phyloP scores from a whole-genome alignment of 306 rosid species.

The Gynostemma pentaphyllum region DNA sequence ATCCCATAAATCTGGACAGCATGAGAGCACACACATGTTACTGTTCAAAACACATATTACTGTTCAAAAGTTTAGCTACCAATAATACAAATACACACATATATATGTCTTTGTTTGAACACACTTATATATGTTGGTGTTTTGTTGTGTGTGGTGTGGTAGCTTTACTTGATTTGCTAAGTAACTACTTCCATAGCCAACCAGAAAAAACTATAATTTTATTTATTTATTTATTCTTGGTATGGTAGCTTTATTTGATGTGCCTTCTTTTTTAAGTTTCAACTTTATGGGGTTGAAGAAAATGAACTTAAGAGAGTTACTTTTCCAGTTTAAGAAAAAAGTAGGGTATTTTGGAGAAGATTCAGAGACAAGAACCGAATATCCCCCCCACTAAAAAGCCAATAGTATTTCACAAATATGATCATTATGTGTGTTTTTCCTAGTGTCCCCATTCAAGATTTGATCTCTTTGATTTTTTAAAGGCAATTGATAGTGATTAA shows the following conservation, averaged over 20 bases:
- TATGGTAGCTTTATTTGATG: too few relatives aligned
- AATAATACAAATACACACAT: background rate
- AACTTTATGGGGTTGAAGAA: constrained; percentile 4
- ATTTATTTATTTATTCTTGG: background rate
- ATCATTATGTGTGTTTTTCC: too few relatives aligned
- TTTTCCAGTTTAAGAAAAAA: background rate
- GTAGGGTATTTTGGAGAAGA: background rate
- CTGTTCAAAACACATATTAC: background rate
- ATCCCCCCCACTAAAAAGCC: background rate
- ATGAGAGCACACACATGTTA: background rate
- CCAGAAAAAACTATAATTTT: background rate
- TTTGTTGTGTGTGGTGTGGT: constrained; percentile 8
- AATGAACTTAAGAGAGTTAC: background rate
- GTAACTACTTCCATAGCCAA: constrained; percentile 24
- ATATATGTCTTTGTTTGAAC: background rate
- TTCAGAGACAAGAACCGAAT: background rate
- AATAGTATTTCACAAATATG: too few relatives aligned
- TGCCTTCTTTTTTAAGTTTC: background rate
- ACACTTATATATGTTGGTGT: constrained; percentile 1
- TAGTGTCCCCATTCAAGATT: too few relatives aligned
- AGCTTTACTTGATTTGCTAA: constrained; percentile 24
- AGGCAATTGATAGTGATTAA: too few relatives aligned
- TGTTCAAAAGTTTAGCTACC: background rate
- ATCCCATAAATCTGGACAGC: background rate
- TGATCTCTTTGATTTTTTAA: too few relatives aligned